These are phyloP conservation scores for Betula pendula DNA, from an alignment of 306 rosid species.

Conservation along the genomic window DNA sequence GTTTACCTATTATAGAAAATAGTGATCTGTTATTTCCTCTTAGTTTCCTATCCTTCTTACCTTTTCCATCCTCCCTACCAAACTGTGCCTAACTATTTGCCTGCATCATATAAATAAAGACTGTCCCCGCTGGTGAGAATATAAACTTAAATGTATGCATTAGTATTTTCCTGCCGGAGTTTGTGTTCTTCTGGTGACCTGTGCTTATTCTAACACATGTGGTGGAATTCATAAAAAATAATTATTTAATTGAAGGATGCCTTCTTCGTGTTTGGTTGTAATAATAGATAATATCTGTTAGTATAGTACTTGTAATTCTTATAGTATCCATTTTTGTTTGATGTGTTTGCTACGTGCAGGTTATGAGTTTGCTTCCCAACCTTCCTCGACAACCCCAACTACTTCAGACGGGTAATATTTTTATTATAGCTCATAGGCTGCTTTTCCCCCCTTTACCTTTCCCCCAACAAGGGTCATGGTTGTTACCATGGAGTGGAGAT, in stretches of 20 bases:
- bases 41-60: background rate
- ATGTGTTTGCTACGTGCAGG: conserved; percentile 47
- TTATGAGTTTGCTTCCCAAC: conserved; percentile 77
- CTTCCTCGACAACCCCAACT: conserved; percentile 88
- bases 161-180: background rate
- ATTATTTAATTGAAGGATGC: background rate
- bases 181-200: background rate
- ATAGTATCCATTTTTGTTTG: background rate
- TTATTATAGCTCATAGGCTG: background rate
- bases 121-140: background rate
- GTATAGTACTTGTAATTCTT: conserved; percentile 2
- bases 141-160: background rate
- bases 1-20: too few species aligned
- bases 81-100: background rate
- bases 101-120: background rate
- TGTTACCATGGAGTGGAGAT: background rate
- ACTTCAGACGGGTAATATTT: conserved; percentile 86
- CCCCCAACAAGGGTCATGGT: background rate
- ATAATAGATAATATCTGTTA: background rate
- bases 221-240: background rate
- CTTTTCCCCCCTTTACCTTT: background rate
- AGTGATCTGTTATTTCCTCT: too few species aligned
- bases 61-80: background rate
- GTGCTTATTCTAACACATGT: background rate
- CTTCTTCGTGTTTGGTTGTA: background rate